Base-by-base conservation (phyloP, 2,329 filamentous ascomycete genomes). In the Hirsutella minnesotensis region DNA sequence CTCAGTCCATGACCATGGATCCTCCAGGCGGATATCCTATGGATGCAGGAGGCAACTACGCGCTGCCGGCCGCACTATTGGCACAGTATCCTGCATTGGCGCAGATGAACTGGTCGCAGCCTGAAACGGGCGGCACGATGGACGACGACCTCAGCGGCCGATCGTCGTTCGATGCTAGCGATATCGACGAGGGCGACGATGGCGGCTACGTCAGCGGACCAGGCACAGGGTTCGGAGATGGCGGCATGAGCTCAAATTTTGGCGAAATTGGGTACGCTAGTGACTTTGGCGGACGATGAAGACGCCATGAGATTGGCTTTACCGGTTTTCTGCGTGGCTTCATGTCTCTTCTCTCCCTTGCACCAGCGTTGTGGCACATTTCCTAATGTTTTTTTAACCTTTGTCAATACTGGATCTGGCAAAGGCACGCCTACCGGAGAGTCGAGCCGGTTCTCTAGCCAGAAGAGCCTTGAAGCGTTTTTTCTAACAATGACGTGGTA, bases 1-100 rank as follows among this genome's bases (percentile, higher is more conserved):
- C 48, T 69, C 77, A 62, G 12, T 50, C 71, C 13, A 71, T 82
- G 51, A 71, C 73, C 41, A 70, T 83, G 56, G 78, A 82, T 36
- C 67, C 75, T 35, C 72, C 72, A 51, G 69, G 73, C 8, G 72
- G 74, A 46, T 79, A 69, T 61, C 75, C 65, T 1, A 70, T 79
- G 52, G 75, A 79, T 51, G 56, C 71, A 3, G 64, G 65, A 41
- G 71, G 72, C 42, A 70, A 73, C 45, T 86, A 84, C 57, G 69
- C 75, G 31, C 72, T 96, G n/a, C 92, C 92, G 2, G 85, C 86
- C 4, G 90, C 90, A 2, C 68, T 98, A 40, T 68, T 96, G 33
- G 84, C 85, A 16, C 92, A 96, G 56, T 96, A 95, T 61, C 92
- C 92, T 12, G 89, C 87, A 4, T 68, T 98, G n/a, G 88, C 89